A percentile compares a stretch with the other conserved stretches of the same genome.
These are phyloP conservation scores for Cairneyella variabilis DNA, from an alignment of 495 filamentous ascomycete species.

Conservation along the genomic window DNA sequence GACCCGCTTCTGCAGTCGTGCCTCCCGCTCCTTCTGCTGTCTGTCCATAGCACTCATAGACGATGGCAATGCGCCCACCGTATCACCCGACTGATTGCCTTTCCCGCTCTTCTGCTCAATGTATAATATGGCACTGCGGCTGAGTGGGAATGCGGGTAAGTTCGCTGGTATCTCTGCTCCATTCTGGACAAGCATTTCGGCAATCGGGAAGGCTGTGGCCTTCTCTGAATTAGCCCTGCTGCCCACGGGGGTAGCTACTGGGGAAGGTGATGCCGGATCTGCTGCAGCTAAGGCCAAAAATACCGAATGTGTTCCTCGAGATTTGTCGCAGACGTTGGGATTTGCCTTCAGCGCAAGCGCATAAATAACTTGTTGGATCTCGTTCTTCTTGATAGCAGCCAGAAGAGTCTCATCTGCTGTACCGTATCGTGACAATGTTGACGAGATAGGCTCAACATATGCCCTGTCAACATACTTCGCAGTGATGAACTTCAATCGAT, in stretches of 20 bases:
- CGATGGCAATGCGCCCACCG: constrained; percentile 15
- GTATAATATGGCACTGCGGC: constrained; percentile 72
- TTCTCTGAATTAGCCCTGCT: constrained; percentile 31
- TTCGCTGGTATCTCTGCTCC: constrained; percentile 79
- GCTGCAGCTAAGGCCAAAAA: constrained; percentile 93
- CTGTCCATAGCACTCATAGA: constrained; percentile 5
- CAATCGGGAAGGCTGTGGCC: constrained; percentile 67
- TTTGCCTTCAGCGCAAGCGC: constrained; percentile 84
- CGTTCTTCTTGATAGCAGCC: constrained; percentile 91
- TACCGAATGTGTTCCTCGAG: constrained; percentile 79
- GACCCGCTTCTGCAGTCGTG: constrained; percentile 56
- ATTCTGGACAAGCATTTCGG: constrained; percentile 91
- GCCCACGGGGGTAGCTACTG: constrained; percentile 27
- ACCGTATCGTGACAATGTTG: constrained; percentile 69
- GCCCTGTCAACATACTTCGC: constrained; percentile 86
- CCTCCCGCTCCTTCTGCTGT: constrained; percentile 40
- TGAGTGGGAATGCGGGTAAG: constrained; percentile 73
- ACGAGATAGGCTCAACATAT: constrained; percentile 73
- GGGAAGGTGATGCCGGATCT: constrained; percentile 73
- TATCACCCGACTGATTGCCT: constrained; percentile 8
- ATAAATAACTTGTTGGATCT: constrained; percentile 87
- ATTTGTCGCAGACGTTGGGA: constrained; percentile 83
- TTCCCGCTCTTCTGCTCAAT: constrained; percentile 72
- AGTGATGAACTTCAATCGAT: constrained; percentile 88
- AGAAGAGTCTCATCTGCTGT: constrained; percentile 86